These are phyloP conservation scores for Candida glucosophila DNA, from an alignment of 1,139 yeast species.

Conservation along the genomic window DNA sequence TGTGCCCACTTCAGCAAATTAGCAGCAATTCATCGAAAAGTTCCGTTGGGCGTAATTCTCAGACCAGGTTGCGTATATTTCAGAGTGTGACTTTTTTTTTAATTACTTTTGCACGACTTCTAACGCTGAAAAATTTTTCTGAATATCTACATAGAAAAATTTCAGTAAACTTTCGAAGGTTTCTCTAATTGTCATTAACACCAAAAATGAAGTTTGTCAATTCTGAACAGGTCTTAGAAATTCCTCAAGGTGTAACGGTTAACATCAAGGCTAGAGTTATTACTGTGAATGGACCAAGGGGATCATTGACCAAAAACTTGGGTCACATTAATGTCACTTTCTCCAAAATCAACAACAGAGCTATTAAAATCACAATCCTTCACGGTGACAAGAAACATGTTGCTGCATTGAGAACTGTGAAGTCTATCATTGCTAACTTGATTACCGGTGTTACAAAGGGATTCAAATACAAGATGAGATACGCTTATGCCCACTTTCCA, in stretches of 20 bases:
- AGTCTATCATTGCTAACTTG: conserved; percentile 89
- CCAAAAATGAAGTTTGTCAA: conserved; percentile 80
- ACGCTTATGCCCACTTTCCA: conserved; percentile 99
- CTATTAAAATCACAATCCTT: conserved; percentile 87
- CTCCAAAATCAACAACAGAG: conserved; percentile 60
- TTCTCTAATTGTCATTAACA: neutral
- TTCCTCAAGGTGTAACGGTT: conserved; percentile 94
- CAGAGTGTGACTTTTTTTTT: too few relatives aligned
- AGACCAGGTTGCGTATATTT: too few relatives aligned
- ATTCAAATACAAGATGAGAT: conserved; percentile 99
- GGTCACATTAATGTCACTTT: conserved; percentile 95
- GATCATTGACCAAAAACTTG: conserved; percentile 83
- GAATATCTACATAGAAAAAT: neutral
- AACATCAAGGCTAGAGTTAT: conserved; percentile 86
- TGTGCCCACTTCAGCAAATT: too few relatives aligned
- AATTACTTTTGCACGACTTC: too few relatives aligned
- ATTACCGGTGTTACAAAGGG: conserved; percentile 99
- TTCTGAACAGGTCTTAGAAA: conserved; percentile 83
- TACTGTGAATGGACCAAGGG: conserved; percentile 98
- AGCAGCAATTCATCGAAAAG: too few relatives aligned
- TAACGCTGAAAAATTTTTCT: neutral
- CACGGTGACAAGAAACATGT: conserved; percentile 99
- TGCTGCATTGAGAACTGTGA: conserved; percentile 98
- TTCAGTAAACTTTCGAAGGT: neutral
- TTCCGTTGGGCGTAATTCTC: too few relatives aligned